Conservation (phyloP, 2,329 filamentous ascomycete genomes). For the Chrysoporthe deuterocubensis region DNA sequence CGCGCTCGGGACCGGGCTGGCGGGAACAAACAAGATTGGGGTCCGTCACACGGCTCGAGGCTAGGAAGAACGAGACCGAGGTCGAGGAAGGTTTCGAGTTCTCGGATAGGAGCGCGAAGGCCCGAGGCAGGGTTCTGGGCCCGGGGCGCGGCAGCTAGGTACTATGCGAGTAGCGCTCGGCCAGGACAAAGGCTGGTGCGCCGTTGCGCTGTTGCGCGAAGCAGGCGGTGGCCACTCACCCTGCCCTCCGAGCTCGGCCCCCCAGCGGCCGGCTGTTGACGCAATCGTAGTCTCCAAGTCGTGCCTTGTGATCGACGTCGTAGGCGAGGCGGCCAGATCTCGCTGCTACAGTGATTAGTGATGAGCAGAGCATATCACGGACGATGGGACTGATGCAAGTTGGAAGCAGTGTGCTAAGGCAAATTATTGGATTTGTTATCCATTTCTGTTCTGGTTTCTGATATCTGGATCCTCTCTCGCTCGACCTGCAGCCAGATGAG, state of each 20-base stretch:
- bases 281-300: neutral
- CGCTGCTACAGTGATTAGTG: neutral
- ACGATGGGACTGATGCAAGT: neutral
- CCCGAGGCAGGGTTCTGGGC: neutral
- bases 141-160: neutral
- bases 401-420: neutral
- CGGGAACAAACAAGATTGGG: too few relatives aligned
- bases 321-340: neutral
- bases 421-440: neutral
- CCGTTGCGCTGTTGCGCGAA: neutral
- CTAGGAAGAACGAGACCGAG: too few relatives aligned
- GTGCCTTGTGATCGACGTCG: slow-evolving; percentile 1
- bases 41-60: too few relatives aligned
- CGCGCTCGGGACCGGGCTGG: too few relatives aligned
- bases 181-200: neutral
- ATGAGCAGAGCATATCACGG: neutral
- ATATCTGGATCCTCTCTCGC: neutral
- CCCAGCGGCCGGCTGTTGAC: neutral
- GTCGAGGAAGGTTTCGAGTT: too few relatives aligned
- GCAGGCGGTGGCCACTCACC: neutral
- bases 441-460: neutral
- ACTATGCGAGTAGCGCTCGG: neutral
- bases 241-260: slow-evolving; percentile 4
- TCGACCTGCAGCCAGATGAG: slow-evolving; percentile 9
- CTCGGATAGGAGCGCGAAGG: neutral